Evolutionary conservation across 495 filamentous ascomycete genomes (phyloP).

Genomic region (Collariella sp.): DNA sequence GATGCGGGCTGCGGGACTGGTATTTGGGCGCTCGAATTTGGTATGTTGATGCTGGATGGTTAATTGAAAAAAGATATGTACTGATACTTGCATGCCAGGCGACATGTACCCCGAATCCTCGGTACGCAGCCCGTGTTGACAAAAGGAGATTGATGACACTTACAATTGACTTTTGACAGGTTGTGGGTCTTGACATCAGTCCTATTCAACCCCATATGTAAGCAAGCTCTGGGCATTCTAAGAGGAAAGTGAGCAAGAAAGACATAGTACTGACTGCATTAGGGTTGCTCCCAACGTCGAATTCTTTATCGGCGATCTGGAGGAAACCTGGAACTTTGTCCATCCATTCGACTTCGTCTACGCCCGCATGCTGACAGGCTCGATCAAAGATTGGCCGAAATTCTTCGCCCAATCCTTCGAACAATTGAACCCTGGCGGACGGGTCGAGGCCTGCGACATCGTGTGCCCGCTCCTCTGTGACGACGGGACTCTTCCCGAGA

Average conservation of each 20-base stretch:
- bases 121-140: no score
- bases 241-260: no score
- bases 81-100: no score
- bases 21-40: constrained; percentile 44
- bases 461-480: neutral
- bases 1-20: constrained; percentile 49
- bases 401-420: constrained; percentile 29
- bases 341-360: constrained; percentile 44
- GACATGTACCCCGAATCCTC: no score
- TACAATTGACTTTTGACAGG: constrained; percentile 25
- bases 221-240: no score
- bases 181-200: constrained; percentile 44
- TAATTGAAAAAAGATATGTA: no score
- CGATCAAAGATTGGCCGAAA: constrained; percentile 36
- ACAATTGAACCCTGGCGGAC: constrained; percentile 2
- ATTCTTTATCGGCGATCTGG: constrained; percentile 43
- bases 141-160: no score
- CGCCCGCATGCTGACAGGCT: constrained; percentile 34
- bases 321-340: constrained; percentile 38
- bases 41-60: no score
- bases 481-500: constrained; percentile 4
- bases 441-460: constrained; percentile 7
- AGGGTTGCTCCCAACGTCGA: constrained; percentile 40
- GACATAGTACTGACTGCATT: no score
- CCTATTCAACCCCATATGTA: constrained; percentile 24